phyloP scores from a whole-genome alignment of 2,329 filamentous ascomycete genomes.

The Reticulascus tulasneorum region DNA sequence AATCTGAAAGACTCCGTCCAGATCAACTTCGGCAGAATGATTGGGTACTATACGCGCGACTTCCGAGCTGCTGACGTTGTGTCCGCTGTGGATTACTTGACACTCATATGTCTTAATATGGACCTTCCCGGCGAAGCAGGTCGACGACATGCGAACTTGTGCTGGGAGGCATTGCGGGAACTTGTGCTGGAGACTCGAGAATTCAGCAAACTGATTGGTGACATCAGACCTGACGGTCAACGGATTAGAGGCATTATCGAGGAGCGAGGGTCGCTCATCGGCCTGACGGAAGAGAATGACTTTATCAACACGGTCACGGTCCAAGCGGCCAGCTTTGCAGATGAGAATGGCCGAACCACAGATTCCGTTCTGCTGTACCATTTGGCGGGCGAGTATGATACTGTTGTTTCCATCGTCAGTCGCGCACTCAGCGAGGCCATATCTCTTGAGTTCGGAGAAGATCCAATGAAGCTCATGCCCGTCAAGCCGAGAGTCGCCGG shows the following conservation, averaged over 20 bases:
- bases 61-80: constrained; percentile 89
- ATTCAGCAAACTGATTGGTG: constrained; percentile 89
- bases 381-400: constrained; percentile 91
- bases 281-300: constrained; percentile 72
- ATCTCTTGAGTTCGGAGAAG: constrained; percentile 78
- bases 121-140: constrained; percentile 74
- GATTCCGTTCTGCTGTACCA: constrained; percentile 95
- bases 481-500: constrained; percentile 64
- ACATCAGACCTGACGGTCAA: constrained; percentile 80
- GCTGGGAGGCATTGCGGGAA: constrained; percentile 89
- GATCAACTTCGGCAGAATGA: constrained; percentile 89
- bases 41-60: constrained; percentile 93
- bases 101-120: constrained; percentile 85
- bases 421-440: constrained; percentile 87
- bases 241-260: constrained; percentile 86
- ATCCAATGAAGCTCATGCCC: constrained; percentile 72
- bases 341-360: constrained; percentile 88
- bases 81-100: constrained; percentile 89
- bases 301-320: constrained; percentile 90
- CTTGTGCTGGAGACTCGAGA: constrained; percentile 95
- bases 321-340: constrained; percentile 86
- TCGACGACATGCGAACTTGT: constrained; percentile 73
- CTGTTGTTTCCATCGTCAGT: constrained; percentile 86
- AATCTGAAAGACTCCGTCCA: constrained; percentile 70
- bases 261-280: constrained; percentile 76